Base-by-base conservation (phyloP, 2,329 filamentous ascomycete genomes). In the Verticillium nubilum region DNA sequence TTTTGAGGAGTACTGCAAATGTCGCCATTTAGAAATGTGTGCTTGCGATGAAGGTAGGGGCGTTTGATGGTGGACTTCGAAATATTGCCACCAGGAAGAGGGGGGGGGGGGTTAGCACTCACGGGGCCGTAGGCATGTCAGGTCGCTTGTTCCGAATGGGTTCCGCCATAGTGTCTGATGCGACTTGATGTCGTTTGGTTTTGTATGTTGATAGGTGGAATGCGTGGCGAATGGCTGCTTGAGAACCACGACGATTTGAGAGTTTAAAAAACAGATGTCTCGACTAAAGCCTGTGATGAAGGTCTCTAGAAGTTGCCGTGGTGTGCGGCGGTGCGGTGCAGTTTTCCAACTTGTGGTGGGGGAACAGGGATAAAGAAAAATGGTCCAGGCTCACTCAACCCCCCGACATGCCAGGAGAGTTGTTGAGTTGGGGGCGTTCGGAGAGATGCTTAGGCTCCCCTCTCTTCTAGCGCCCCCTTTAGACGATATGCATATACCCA, bases 1-100 rank as follows among this genome's bases (percentile, higher is more conserved):
- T 99, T 99, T 80, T 99, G 95, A 72, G 95, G 95, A 72, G 95
- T 99, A 71, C 95, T 98, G 42, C 10, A 2, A 31, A 33, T 47
- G 19, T 5, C 19, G 23, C 25, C n/a, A 33, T 26, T 57, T 42
- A 25, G 19, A 10, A 15, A n/a, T 13, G 10, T 19, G 19, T 10
- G 54, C 54, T 26, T 26, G 12, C 31, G 31, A 25, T 47, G 37
- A n/a, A 7, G n/a, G 19, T 47, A 4, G 37, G 9, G n/a, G n/a
- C 37, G 6, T 47, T 47, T 47, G n/a, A 58, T 54, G 52, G 27
- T 19, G 25, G 17, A 19, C 27, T 47, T n/a, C 23, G 13, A n/a
- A 13, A 26, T 19, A 35, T 50, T 26, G 59, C 31, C 60, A 60
- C 57, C 55, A 3, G 17, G 13, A 53, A n/a, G 25, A 53, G 50